These are phyloP conservation scores for Ogataea wickerhamii DNA, from an alignment of 805 yeast species.

Conservation along the genomic window DNA sequence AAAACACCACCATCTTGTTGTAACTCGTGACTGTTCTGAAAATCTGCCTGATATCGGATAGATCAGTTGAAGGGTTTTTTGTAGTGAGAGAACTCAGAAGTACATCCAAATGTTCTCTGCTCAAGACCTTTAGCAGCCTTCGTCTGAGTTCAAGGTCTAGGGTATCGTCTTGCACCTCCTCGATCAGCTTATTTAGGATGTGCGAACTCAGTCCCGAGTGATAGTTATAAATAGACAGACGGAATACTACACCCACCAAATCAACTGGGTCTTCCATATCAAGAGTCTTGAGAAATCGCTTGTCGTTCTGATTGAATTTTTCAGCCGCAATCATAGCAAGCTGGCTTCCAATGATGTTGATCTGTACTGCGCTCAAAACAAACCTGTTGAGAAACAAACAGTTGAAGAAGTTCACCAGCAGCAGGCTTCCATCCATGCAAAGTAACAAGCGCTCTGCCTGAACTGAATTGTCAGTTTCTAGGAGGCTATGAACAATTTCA, in stretches of 20 bases:
- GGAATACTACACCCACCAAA: slow-evolving; percentile 4
- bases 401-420: slow-evolving; percentile 10
- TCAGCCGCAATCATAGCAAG: neutral
- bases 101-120: slow-evolving; percentile 3
- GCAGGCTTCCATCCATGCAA: slow-evolving; percentile 2
- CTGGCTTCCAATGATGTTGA: neutral
- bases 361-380: neutral
- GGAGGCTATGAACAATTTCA: neutral
- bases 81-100: slow-evolving; percentile 13
- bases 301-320: neutral
- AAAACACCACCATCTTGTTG: slow-evolving; percentile 9
- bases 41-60: slow-evolving; percentile 3
- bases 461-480: neutral
- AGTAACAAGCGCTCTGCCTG: slow-evolving; percentile 6
- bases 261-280: slow-evolving; percentile 4
- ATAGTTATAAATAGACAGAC: slow-evolving; percentile 4
- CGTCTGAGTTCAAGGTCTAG: neutral
- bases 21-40: slow-evolving; percentile 10
- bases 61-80: slow-evolving; percentile 12
- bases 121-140: slow-evolving; percentile 3
- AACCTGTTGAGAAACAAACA: slow-evolving; percentile 3
- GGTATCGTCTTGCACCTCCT: neutral
- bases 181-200: slow-evolving; percentile 5
- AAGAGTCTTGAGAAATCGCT: neutral
- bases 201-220: neutral